phyloP scores from a whole-genome alignment of 2,329 filamentous ascomycete genomes.

The Penicillium glabrum region DNA sequence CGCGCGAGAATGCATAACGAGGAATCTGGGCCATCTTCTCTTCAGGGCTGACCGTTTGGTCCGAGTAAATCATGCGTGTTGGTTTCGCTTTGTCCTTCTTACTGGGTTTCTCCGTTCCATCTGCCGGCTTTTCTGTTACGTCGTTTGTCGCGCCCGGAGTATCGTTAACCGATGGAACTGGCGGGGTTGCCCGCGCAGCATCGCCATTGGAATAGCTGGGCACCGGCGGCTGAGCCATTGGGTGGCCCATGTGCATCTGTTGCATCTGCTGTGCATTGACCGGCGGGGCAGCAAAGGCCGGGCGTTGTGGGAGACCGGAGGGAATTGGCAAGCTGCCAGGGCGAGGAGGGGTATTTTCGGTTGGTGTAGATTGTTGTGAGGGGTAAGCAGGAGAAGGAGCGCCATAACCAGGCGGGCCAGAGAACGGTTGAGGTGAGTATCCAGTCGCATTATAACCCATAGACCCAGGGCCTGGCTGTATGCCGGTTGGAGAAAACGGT shows the following conservation, averaged over 20 bases:
- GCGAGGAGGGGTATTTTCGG: conserved; percentile 44
- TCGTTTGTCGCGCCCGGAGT: conserved; percentile 51
- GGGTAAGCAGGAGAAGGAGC: conserved; percentile 44
- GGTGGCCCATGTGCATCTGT: conserved; percentile 56
- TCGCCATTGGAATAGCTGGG: conserved; percentile 32
- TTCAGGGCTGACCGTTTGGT: conserved; percentile 78
- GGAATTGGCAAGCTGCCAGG: conserved; percentile 57
- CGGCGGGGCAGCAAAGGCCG: conserved; percentile 55
- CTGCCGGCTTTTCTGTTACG: conserved; percentile 38
- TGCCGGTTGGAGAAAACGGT: conserved; percentile 36
- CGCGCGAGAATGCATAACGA: conserved; percentile 68
- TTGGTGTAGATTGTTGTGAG: conserved; percentile 41
- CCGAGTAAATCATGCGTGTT: conserved; percentile 74
- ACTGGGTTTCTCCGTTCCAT: conserved; percentile 58
- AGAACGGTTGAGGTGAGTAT: conserved; percentile 34
- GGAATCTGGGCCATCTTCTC: conserved; percentile 81
- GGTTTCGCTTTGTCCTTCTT: conserved; percentile 69
- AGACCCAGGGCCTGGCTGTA: conserved; percentile 33
- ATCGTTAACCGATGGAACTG: conserved; percentile 50
- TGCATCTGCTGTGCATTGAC: conserved; percentile 57
- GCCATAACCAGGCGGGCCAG: conserved; percentile 35
- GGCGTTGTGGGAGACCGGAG: conserved; percentile 61
- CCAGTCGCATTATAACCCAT: conserved; percentile 33
- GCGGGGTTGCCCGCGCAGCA: conserved; percentile 18
- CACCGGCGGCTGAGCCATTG: conserved; percentile 30